A percentile compares a stretch with the other conserved stretches of the same genome.
Conservation (phyloP, 2,329 filamentous ascomycete genomes). For the Trichoderma citrinoviride region DNA sequence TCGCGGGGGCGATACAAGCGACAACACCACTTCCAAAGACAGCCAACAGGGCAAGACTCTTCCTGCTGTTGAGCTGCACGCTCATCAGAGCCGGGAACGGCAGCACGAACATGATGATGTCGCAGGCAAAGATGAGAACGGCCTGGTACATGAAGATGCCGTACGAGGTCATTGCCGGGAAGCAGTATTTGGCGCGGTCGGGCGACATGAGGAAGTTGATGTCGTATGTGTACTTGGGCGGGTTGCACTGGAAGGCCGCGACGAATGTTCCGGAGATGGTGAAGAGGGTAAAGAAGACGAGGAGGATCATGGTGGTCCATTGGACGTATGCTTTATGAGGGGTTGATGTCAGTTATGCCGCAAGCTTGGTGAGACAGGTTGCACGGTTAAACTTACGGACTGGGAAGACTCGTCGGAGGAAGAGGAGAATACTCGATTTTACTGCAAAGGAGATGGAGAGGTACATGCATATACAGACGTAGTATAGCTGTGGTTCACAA, state of each 20-base stretch:
- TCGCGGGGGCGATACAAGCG: background rate
- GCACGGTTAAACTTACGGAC: background rate
- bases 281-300: background rate
- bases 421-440: constrained; percentile 7
- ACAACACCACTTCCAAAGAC: constrained; percentile 7
- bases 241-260: constrained; percentile 2
- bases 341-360: background rate
- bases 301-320: background rate
- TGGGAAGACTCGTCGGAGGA: constrained; percentile 6
- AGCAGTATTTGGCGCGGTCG: constrained; percentile 1
- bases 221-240: constrained; percentile 10
- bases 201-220: background rate
- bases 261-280: constrained; percentile 4
- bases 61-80: background rate
- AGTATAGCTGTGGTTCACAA: background rate
- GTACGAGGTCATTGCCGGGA: background rate
- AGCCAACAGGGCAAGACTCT: background rate
- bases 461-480: constrained; percentile 2
- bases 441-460: constrained; percentile 1
- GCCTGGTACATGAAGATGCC: background rate
- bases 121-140: constrained; percentile 1
- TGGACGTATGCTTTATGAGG: background rate
- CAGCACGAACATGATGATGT: background rate
- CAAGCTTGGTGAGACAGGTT: background rate
- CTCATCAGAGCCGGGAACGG: constrained; percentile 5